Base-by-base conservation (phyloP, 257 asterid genomes). In the Striga asiatica region DNA sequence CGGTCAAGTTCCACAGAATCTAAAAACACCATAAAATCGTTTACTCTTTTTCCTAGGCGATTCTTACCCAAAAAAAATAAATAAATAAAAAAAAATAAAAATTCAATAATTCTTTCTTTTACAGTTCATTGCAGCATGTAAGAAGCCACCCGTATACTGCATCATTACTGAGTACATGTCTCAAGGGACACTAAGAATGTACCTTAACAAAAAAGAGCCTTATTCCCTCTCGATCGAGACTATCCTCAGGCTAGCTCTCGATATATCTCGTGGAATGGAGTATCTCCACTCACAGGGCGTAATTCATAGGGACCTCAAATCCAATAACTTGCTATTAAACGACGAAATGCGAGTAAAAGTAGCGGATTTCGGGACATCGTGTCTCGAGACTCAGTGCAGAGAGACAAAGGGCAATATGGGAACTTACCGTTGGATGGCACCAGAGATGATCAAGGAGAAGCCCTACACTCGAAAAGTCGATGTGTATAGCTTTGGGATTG, bases 341-440 rank as follows among this genome's bases (percentile, higher is more conserved):
- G 87, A 81, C 19, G 85, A 91, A 58, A 87, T 83, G 81, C 82
- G 78, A 0, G 83, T 87, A 6, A 91, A 80, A 78, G 87, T 91
- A 17, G 97, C 97, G 1, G 95, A 91, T 61, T 91, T 91, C 21
- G 96, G 98, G 20, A 73, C 85, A 0, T 83, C 98, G 0, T 91
- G 98, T 60, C 51, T 81, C 66, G 96, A 87, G 38, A 79, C 83
- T 1, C 73, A 74, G 66, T 83, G 94, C 65, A 61, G 65, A 49
- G 78, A 75, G 2, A 49, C 78, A 8, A 78, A 77, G 28, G 92
- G 92, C 8, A 77, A 72, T 66, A 72, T 71, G 76, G 98, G 95
- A 23, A 91, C 96, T 4, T 86, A 80, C 62, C 84, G 95, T 8
- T 91, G 98, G 98, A 91, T 91, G 98, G 94, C 98, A 0, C 98